Evolutionary conservation across 2,329 filamentous ascomycete genomes (phyloP).

Genomic region (Ceratocystis variospora): DNA sequence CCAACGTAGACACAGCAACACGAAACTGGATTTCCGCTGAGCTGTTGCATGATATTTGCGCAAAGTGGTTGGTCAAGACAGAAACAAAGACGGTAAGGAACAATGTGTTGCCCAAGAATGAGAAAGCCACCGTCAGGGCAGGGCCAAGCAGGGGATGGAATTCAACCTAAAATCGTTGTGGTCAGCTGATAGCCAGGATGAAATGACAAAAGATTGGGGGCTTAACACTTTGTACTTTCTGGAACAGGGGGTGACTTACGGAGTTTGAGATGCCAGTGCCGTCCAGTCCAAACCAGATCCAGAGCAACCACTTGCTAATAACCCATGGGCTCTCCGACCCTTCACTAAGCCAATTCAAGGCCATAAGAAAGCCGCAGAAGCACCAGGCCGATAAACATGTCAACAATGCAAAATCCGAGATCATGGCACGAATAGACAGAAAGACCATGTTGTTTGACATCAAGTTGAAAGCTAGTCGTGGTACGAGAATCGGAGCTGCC

Average conservation of each 20-base stretch:
- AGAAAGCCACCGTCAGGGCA: slow-evolving; percentile 66
- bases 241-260: slow-evolving; percentile 25
- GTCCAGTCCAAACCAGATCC: slow-evolving; percentile 83
- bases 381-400: slow-evolving; percentile 68
- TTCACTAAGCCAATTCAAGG: slow-evolving; percentile 63
- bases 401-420: slow-evolving; percentile 69
- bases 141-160: slow-evolving; percentile 73
- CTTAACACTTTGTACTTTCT: neutral
- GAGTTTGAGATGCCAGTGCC: slow-evolving; percentile 49
- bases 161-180: slow-evolving; percentile 49
- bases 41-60: slow-evolving; percentile 60
- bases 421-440: slow-evolving; percentile 68
- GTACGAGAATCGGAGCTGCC: slow-evolving; percentile 63
- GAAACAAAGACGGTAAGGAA: slow-evolving; percentile 83
- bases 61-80: slow-evolving; percentile 74
- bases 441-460: slow-evolving; percentile 77
- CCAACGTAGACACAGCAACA: slow-evolving; percentile 65
- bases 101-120: slow-evolving; percentile 73
- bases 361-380: slow-evolving; percentile 67
- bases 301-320: slow-evolving; percentile 83
- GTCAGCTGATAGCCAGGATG: slow-evolving; percentile 9
- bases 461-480: slow-evolving; percentile 67
- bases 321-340: slow-evolving; percentile 36
- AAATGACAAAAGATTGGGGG: neutral
- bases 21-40: slow-evolving; percentile 76